Base-by-base conservation (phyloP, 1,139 yeast genomes). In the Diutina sp. region DNA sequence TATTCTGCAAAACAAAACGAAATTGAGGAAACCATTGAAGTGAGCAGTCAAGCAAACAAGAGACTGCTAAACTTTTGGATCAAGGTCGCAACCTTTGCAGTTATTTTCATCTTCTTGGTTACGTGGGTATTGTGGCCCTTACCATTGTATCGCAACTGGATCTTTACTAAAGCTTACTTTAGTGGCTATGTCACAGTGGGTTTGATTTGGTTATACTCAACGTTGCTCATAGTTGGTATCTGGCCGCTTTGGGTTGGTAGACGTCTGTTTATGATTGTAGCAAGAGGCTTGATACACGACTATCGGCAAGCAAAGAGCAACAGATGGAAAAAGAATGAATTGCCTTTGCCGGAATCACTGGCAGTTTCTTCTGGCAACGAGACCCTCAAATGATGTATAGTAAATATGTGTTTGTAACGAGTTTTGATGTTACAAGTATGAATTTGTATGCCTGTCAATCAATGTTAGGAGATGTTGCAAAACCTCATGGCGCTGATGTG, bases 101-200 rank as follows among this genome's bases (percentile, higher is more conserved):
- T 67, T 46, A 57, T 68, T 0, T 61, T 70, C 48, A 63, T 65
- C 16, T 60, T 73, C 29, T 64, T 73, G 29, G 58, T 73, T 5
- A 70, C 69, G 30, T 71, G 72, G 73, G 74, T 75, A 7, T 55
- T 76, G 9, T 76, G 79, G 79, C 80, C 80, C 54, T 66, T 76
- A 63, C 79, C 79, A 14, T 66, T 76, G 63, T 76, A 75, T 58
- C 69, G 79, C 56, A 69, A 73, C 58, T 76, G 72, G 66, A 67
- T 75, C n/a, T 76, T 72, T 66, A 65, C 69, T 48, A 64, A 65
- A 55, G 62, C 71, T 53, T 76, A 72, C 60, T 76, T 74, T 61
- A 70, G 69, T 56, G 79, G 79, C 14, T 75, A 73, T 67, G 67
- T 70, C 7, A 67, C 69, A 0, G 73, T 74, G 41, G 69, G 72